Percentiles rank a stretch among this genome's conserved stretches.
phyloP scores from a whole-genome alignment of 768 basidiomycete species.

The Lentinula raphanica region DNA sequence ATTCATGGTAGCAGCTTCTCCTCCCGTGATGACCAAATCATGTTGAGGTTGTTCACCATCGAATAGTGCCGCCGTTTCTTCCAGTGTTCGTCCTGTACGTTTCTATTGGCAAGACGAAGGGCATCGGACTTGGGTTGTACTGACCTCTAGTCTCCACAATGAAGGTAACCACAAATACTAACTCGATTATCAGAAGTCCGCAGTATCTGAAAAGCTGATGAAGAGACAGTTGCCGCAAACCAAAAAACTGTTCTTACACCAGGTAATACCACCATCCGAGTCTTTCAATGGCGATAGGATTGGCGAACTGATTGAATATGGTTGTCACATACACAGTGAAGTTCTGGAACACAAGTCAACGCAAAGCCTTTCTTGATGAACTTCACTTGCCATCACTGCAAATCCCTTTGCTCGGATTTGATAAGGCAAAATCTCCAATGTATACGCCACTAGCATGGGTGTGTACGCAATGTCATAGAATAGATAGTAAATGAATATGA shows the following conservation, averaged over 20 bases:
- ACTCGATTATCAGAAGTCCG: conserved; percentile 59
- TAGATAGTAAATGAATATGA: conserved; percentile 57
- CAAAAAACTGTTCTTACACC: conserved; percentile 17
- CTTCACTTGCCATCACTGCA: conserved; percentile 55
- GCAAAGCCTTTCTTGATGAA: not conserved
- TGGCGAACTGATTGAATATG: conserved; percentile 77
- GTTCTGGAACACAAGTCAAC: conserved; percentile 37
- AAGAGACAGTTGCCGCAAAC: too few relatives aligned
- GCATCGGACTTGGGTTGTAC: conserved; percentile 6
- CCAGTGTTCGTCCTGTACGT: conserved; percentile 51
- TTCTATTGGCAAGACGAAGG: not conserved
- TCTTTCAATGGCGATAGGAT: conserved; percentile 64
- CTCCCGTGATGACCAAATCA: conserved; percentile 41
- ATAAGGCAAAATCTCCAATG: conserved; percentile 78
- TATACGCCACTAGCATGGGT: conserved; percentile 60
- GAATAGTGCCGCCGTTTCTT: conserved; percentile 70
- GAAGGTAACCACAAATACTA: conserved; percentile 49
- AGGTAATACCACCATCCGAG: conserved; percentile 60
- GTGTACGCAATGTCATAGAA: conserved; percentile 71
- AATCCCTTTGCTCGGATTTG: conserved; percentile 77
- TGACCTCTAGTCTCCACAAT: conserved; percentile 62
- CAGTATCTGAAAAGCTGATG: conserved; percentile 40
- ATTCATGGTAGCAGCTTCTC: conserved; percentile 41
- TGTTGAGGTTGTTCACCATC: conserved; percentile 50
- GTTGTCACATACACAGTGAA: conserved; percentile 58